phyloP scores from a whole-genome alignment of 2,329 filamentous ascomycete species.

The Pyrenochaeta sp. region DNA sequence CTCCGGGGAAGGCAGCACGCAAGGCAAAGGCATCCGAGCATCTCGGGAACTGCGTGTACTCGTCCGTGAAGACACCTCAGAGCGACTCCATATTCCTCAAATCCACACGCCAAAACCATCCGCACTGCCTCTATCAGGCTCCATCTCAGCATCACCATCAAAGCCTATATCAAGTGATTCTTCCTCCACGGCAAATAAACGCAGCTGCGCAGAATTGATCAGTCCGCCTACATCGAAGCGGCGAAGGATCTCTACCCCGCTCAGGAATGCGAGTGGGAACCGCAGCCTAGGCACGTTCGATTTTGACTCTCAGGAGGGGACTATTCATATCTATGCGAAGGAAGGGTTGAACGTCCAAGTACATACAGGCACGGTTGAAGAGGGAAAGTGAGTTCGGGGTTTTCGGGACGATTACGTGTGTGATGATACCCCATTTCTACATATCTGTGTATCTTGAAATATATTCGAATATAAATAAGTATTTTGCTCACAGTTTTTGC shows the following conservation, averaged over 20 bases:
- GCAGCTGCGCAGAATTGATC: constrained; percentile 12
- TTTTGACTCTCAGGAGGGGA: constrained; percentile 28
- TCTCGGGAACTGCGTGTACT: constrained; percentile 27
- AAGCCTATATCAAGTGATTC: not conserved
- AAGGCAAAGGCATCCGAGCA: constrained; percentile 28
- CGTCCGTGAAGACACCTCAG: constrained; percentile 31
- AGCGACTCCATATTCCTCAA: constrained; percentile 5
- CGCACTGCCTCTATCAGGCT: not conserved
- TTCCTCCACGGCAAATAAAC: constrained; percentile 9
- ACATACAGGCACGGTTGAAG: constrained; percentile 6
- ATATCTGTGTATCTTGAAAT: not conserved
- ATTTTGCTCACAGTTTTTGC: no score
- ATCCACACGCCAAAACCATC: not conserved
- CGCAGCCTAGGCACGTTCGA: constrained; percentile 20
- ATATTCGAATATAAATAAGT: not conserved
- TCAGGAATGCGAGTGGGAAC: constrained; percentile 20
- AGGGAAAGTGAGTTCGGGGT: not conserved
- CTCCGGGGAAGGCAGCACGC: constrained; percentile 27
- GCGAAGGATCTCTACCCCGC: constrained; percentile 17
- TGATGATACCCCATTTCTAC: not conserved
- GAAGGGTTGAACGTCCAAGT: constrained; percentile 26
- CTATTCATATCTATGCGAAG: constrained; percentile 27
- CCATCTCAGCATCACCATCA: not conserved
- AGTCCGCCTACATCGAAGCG: constrained; percentile 33
- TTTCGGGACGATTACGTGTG: not conserved